These are phyloP conservation scores for Thozetella sp. DNA, from an alignment of 495 filamentous ascomycete species.

Conservation along the genomic window DNA sequence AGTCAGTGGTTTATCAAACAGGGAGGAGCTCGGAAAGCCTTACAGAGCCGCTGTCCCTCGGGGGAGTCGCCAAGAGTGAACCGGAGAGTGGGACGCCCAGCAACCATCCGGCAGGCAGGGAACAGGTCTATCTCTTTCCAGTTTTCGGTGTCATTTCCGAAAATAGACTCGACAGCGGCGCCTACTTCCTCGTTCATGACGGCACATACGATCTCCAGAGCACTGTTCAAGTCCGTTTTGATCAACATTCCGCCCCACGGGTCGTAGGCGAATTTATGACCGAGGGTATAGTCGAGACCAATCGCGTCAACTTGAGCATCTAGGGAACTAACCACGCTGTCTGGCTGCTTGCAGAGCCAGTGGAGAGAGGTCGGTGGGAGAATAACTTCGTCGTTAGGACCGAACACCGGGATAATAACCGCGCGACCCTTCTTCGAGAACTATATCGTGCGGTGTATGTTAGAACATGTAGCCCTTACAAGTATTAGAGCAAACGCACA, in stretches of 20 bases:
- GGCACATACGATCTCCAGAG: slow-evolving; percentile 14
- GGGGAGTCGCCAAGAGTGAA: slow-evolving; percentile 32
- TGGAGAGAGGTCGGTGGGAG: slow-evolving; percentile 13
- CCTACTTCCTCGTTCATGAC: slow-evolving; percentile 20
- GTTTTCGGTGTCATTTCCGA: slow-evolving; percentile 11
- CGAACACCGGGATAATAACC: slow-evolving; percentile 33
- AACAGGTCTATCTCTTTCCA: slow-evolving; percentile 23
- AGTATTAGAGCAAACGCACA: slow-evolving; percentile 10
- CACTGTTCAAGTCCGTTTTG: slow-evolving; percentile 19
- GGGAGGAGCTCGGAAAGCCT: neutral
- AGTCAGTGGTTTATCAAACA: neutral
- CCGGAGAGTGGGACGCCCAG: slow-evolving; percentile 32
- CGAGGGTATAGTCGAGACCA: slow-evolving; percentile 14
- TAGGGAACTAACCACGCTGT: slow-evolving; percentile 10
- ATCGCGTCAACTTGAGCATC: slow-evolving; percentile 9
- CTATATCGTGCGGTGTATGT: slow-evolving; percentile 5
- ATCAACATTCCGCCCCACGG: slow-evolving; percentile 16
- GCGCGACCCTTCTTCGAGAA: slow-evolving; percentile 31
- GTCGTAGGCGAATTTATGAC: slow-evolving; percentile 7
- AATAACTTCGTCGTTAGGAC: slow-evolving; percentile 31
- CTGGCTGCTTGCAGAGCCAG: slow-evolving; percentile 20
- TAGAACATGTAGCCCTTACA: neutral
- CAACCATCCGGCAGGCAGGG: slow-evolving; percentile 27
- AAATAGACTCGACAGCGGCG: slow-evolving; percentile 15
- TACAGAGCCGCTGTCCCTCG: slow-evolving; percentile 27